Evolutionary conservation across 1,284 basidiomycete genomes (phyloP).

Genomic region (Volvariella surrecta): DNA sequence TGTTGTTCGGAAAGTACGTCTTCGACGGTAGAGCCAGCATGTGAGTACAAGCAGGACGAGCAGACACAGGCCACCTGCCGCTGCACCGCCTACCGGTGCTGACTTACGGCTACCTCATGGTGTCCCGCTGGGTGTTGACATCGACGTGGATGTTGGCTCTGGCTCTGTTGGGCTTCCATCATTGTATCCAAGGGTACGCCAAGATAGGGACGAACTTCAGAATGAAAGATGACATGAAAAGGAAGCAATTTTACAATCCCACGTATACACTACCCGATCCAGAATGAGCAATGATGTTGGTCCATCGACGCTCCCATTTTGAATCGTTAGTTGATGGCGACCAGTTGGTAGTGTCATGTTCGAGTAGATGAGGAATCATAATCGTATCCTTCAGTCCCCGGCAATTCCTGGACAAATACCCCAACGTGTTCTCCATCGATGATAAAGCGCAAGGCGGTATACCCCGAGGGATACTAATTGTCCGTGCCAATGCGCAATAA

Average conservation of each 20-base stretch:
- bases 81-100: neutral
- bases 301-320: constrained; percentile 18
- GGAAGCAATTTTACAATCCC: too few relatives aligned
- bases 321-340: constrained; percentile 17
- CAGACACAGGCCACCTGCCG: neutral
- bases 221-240: too few relatives aligned
- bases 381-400: constrained; percentile 15
- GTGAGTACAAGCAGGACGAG: neutral
- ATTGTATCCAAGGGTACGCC: too few relatives aligned
- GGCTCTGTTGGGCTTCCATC: too few relatives aligned
- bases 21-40: neutral
- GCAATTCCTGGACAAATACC: constrained; percentile 15
- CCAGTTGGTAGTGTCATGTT: constrained; percentile 12
- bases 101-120: too few relatives aligned
- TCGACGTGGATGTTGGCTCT: too few relatives aligned
- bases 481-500: constrained; percentile 21
- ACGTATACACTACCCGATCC: constrained; percentile 22
- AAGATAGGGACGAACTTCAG: too few relatives aligned
- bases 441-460: constrained; percentile 26
- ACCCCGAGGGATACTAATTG: constrained; percentile 12
- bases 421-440: constrained; percentile 24
- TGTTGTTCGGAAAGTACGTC: neutral
- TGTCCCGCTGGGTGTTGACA: too few relatives aligned
- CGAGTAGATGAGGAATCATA: constrained; percentile 23
- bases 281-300: constrained; percentile 18